These are phyloP conservation scores for Colletotrichum liriopes DNA, from an alignment of 2,329 filamentous ascomycete species.

Conservation along the genomic window DNA sequence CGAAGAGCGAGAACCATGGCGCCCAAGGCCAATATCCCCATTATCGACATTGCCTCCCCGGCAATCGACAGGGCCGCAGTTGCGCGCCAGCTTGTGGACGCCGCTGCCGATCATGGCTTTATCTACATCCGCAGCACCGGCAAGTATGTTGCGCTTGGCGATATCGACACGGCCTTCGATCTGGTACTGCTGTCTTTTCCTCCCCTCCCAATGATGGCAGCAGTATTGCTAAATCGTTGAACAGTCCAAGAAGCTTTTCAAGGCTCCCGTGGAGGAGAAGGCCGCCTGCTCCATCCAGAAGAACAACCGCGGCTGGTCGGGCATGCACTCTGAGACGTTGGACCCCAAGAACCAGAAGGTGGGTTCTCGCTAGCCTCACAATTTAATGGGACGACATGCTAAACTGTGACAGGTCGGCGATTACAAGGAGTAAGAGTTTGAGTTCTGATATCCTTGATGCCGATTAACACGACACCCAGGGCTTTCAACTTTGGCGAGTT, in stretches of 20 bases:
- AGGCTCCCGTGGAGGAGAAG: slow-evolving; percentile 80
- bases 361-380: slow-evolving; percentile 47
- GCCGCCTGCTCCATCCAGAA: slow-evolving; percentile 80
- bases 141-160: slow-evolving; percentile 75
- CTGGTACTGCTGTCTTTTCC: slow-evolving; percentile 67
- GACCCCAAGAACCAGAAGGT: slow-evolving; percentile 88
- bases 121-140: slow-evolving; percentile 87
- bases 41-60: slow-evolving; percentile 83
- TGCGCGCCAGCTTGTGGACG: slow-evolving; percentile 81
- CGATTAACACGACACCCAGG: slow-evolving; percentile 60
- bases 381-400: neutral
- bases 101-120: slow-evolving; percentile 88
- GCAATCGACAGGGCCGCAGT: slow-evolving; percentile 67
- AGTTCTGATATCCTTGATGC: neutral
- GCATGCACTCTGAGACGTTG: slow-evolving; percentile 89
- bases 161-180: slow-evolving; percentile 81
- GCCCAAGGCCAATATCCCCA: slow-evolving; percentile 72
- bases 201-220: neutral
- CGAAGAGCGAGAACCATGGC: slow-evolving; percentile 46
- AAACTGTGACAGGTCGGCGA: slow-evolving; percentile 76
- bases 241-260: slow-evolving; percentile 82
- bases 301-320: slow-evolving; percentile 90
- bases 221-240: neutral
- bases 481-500: slow-evolving; percentile 95
- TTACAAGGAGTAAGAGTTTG: slow-evolving; percentile 81